Base-by-base conservation (phyloP, 768 basidiomycete genomes). In the Leccinum boreale region DNA sequence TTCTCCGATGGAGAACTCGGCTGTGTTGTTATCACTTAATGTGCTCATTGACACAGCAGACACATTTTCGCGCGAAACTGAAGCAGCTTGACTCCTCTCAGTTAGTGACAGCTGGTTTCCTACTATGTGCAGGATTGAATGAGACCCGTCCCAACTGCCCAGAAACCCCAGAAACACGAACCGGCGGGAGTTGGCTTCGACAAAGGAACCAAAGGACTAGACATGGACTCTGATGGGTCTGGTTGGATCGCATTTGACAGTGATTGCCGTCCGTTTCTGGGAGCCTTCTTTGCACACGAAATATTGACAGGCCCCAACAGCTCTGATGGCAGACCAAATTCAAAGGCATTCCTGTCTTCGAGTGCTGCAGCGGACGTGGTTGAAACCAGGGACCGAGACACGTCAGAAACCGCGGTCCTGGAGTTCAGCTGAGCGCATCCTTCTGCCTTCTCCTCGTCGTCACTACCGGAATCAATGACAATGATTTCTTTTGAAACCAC, bases 391-490 rank as follows among this genome's bases (percentile, higher is more conserved):
- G 55, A 39, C 21, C 3, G 54, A 23, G 15, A n/a, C 7, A 28
- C 19, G 48, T 49, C 50, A 24, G 42, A 56, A 10, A 15, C 29
- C 24, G 12, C 35, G 17, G 24, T 26, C 4, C 21, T 7, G 12
- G 28, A 21, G 19, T 29, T 39, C 9, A 15, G 23, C 28, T 17
- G 52, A 49, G 19, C 4, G 0, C 33, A 23, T 39, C 31, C 8
- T 26, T 50, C 45, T 36, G 44, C 44, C 17, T 44, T 42, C 53
- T 19, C 50, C n/a, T 31, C 64, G 4, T 69, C 68, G 26, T 86
- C 85, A 52, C 79, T 79, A 62, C 86, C 85, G 19, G 85, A 85
- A 66, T 87, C 85, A 55, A 88, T 81, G 56, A 86, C 70, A 49
- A 87, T 86, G 60, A 85, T 65, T 61, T 86, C 80, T 60, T 68